phyloP scores from a whole-genome alignment of 495 filamentous ascomycete genomes.

The Penicillium mononematosum region DNA sequence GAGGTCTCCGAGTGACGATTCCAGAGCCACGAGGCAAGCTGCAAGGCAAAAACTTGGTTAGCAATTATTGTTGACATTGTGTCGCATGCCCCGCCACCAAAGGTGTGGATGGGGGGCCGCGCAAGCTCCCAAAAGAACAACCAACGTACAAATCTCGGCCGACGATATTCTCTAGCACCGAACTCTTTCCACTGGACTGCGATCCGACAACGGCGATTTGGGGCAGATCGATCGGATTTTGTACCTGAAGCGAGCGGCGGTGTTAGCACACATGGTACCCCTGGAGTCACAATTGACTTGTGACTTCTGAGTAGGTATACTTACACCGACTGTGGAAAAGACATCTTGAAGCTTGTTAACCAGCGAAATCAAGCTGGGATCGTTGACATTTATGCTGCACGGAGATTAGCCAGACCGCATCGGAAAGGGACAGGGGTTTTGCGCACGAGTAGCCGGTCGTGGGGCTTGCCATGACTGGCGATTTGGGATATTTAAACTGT shows the following conservation, averaged over 20 bases:
- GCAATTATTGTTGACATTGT: conserved; percentile 27
- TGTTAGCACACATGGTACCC: conserved; percentile 27
- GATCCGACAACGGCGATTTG: conserved; percentile 99
- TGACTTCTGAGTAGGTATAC: conserved; percentile 32
- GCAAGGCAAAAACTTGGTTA: conserved; percentile 24
- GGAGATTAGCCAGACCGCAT: conserved; percentile 33
- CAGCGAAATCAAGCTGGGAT: conserved; percentile 80
- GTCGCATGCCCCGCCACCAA: conserved; percentile 18
- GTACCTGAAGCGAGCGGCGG: conserved; percentile 55
- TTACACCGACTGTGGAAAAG: conserved; percentile 95
- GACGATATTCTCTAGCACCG: conserved; percentile 99
- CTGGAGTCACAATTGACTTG: conserved; percentile 12
- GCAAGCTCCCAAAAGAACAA: conserved; percentile 1
- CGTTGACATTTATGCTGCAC: conserved; percentile 76
- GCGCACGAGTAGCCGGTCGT: conserved; percentile 50
- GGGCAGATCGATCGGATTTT: conserved; percentile 98
- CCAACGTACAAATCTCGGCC: conserved; percentile 90
- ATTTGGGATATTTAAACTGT: conserved; percentile 15
- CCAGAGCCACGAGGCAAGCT: conserved; percentile 97
- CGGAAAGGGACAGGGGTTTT: conserved; percentile 28
- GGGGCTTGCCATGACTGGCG: conserved; percentile 51
- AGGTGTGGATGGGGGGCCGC: conserved; percentile 7
- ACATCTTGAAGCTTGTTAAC: conserved; percentile 99
- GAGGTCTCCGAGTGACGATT: conserved; percentile 94
- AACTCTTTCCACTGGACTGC: conserved; percentile 99